Percentiles rank a stretch among this genome's conserved stretches.
These are phyloP conservation scores for Postia placenta DNA, from an alignment of 768 basidiomycete genomes.

Conservation along the genomic window DNA sequence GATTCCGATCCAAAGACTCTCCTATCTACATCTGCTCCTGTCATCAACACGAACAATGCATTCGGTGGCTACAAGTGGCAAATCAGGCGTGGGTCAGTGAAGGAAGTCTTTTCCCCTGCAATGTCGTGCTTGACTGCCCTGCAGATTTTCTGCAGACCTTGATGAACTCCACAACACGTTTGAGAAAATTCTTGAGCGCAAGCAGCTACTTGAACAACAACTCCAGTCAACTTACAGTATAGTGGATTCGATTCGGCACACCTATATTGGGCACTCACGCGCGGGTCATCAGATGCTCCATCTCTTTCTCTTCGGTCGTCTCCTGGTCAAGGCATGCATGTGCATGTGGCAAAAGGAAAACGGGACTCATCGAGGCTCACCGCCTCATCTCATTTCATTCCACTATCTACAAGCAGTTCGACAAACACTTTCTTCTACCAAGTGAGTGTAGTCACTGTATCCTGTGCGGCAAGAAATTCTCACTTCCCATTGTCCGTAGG, in stretches of 20 bases:
- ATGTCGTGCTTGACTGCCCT: not conserved
- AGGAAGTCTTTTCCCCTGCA: not conserved
- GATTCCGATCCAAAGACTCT: too few species aligned
- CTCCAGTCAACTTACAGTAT: slow-evolving; percentile 53
- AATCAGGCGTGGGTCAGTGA: slow-evolving; percentile 60
- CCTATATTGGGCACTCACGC: too few species aligned
- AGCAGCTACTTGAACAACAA: slow-evolving; percentile 46
- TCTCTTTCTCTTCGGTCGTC: slow-evolving; percentile 70
- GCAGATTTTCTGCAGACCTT: slow-evolving; percentile 60
- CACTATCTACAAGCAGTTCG: slow-evolving; percentile 54
- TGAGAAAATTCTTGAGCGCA: slow-evolving; percentile 35
- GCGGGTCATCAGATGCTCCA: slow-evolving; percentile 44
- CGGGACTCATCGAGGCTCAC: slow-evolving; percentile 51
- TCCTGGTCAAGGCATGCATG: slow-evolving; percentile 64
- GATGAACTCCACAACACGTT: slow-evolving; percentile 42
- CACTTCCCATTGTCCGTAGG: slow-evolving; percentile 32
- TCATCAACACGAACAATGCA: slow-evolving; percentile 9
- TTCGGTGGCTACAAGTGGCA: slow-evolving; percentile 38
- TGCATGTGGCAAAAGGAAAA: slow-evolving; percentile 62
- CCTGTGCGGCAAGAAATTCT: not conserved
- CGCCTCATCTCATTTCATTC: slow-evolving; percentile 43
- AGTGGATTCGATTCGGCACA: too few species aligned
- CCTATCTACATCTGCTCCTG: not conserved
- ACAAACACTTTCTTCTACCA: slow-evolving; percentile 67
- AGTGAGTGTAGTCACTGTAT: slow-evolving; percentile 29